Base-by-base conservation (phyloP, 2,329 filamentous ascomycete species). In the Periconia digitata region DNA sequence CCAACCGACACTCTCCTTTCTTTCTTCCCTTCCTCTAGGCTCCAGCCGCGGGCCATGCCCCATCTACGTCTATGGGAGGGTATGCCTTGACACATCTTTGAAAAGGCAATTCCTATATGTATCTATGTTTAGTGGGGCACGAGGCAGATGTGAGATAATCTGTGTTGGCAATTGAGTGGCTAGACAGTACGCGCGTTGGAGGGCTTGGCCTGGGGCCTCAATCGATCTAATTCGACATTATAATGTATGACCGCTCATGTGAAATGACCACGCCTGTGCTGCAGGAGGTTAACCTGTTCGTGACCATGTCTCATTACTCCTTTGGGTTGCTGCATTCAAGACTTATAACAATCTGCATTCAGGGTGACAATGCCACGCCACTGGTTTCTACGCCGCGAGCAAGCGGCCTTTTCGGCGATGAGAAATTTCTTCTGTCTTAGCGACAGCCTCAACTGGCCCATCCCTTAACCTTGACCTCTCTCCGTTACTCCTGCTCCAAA, bases 401-500 rank as follows among this genome's bases (percentile, higher is more conserved):
- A 20, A 23, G 38, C 38, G 38, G 5, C 21, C 38, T 17, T 8
- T 16, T n/a, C 38, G 35, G n/a, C 16, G 38, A 27, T n/a, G 13
- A 27, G 13, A 22, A 20, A 40, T 15, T 16, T 16, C 38, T 21
- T 40, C 22, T 10, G 21, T 7, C 8, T 22, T 27, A 13, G 23
- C 21, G 8, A 27, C 16, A 27, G 21, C 21, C n/a, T n/a, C 13
- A 16, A 8, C 38, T n/a, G 21, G 22, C 38, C 7, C 12, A 4
- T 20, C 21, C 8, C 24, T 22, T 35, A 15, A 16, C 8, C 35
- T 17, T 21, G 17, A 21, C 2, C 8, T 40, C 8, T 16, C 13
- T 15, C 13, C 40, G 21, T 40, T 18, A 16, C 41, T 27, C 13
- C 55, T 53, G 12, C 60, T 59, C 63, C 64, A 67, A 35, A 67